Evolutionary conservation across 2,329 filamentous ascomycete genomes (phyloP), one percentile per base, ranked within the genome.

Genomic region (Fusarium miscanthi): DNA sequence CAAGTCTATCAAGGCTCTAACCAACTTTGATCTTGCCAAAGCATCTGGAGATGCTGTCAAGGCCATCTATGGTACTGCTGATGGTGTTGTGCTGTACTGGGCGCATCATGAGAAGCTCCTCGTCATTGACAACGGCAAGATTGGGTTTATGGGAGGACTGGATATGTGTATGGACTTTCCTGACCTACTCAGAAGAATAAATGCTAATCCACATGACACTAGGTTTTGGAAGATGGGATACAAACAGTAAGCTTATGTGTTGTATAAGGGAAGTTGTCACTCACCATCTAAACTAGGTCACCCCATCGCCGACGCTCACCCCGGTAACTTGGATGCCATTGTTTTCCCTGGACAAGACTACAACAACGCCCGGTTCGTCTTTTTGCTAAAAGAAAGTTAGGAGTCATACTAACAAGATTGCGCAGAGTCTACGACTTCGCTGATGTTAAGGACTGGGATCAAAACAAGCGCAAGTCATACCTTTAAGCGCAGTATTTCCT

Each of bases 51-150:
- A 96, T 77, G 88, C 92, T 3, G 79, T 97, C 53, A 93, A 94
- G 79, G 89, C 91, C 2, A 82, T 97, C 2, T 97, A 97, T 78
- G 95, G 95, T 59, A 91, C 93, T 54, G 90, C 90, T 38, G 93
- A 94, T 37, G 94, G 93, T 74, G 89, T 94, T 3, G 92, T 97
- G 16, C 84, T 97, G 2, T 97, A 94, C 82, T 97, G 94, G 94
- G 94, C 94, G 6, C 94, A 97, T 76, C 94, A 97, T 76, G 94
- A 98, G 83, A 98, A 98, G 82, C 87, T 97, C 2, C 94, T 93
- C 74, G 80, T 97, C 4, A 84, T 98, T 21, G 94, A 98, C 79
- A 89, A 91, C 14, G 70, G 70, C n/a, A 86, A 86, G 14, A 85
- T 91, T 62, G 94, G 92, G 5, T 97, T 98, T 79, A 97, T 97